Conservation (phyloP, 768 basidiomycete genomes). For the Mycena venus region DNA sequence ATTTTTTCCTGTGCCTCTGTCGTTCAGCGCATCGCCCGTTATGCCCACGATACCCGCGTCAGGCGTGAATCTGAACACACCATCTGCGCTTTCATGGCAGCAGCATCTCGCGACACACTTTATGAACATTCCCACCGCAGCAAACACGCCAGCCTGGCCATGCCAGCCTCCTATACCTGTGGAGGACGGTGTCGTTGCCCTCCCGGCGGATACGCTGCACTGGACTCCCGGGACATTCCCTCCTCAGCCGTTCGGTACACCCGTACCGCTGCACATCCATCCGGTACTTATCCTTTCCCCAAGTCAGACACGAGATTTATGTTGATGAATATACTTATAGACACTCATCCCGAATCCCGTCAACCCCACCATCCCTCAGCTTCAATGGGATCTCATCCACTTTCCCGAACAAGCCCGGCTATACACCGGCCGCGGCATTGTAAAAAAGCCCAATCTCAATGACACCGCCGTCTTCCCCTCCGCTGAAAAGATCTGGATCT, state of each 20-base stretch:
- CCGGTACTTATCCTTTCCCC: conserved; percentile 35
- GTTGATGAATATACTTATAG: no score
- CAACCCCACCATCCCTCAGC: conserved; percentile 48
- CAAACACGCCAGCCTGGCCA: conserved; percentile 28
- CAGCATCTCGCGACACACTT: conserved; percentile 8
- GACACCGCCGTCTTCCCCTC: conserved; percentile 48
- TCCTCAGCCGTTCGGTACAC: conserved; percentile 31
- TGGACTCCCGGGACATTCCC: conserved; percentile 32
- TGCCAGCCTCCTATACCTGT: background rate
- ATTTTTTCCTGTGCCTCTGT: background rate
- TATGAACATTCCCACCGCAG: background rate
- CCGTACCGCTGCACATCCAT: conserved; percentile 34
- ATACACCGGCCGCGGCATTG: conserved; percentile 43
- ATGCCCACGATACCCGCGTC: conserved; percentile 3
- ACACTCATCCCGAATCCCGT: conserved; percentile 51
- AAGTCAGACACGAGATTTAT: no score
- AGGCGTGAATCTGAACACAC: conserved; percentile 15
- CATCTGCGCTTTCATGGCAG: conserved; percentile 27
- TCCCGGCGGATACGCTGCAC: conserved; percentile 19
- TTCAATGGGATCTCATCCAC: conserved; percentile 60
- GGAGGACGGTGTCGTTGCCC: conserved; percentile 6
- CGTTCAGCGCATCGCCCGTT: background rate
- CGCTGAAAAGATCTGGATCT: conserved; percentile 51
- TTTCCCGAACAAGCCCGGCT: conserved; percentile 51
- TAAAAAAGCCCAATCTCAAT: conserved; percentile 46